phyloP scores from a whole-genome alignment of 306 rosid genomes.

The Argentina anserina region DNA sequence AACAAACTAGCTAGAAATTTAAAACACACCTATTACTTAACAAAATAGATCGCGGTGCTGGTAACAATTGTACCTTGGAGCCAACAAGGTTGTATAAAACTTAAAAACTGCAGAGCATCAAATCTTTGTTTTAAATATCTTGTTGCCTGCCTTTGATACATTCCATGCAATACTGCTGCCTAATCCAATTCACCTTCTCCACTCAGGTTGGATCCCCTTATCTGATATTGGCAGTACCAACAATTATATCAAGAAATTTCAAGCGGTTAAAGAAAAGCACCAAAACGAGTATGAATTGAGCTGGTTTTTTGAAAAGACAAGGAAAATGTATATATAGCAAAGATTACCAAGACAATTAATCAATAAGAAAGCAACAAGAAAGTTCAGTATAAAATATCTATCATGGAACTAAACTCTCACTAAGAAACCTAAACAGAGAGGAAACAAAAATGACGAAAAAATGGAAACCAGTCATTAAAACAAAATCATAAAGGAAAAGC shows the following conservation, averaged over 20 bases:
- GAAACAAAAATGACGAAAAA: background rate
- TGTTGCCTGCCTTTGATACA: background rate
- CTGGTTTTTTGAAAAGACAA: background rate
- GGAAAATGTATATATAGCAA: too few species aligned
- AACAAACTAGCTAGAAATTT: background rate
- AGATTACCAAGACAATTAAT: background rate
- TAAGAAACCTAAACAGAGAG: background rate
- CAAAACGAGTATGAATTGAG: background rate
- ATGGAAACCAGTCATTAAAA: conserved; percentile 1
- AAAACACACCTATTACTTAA: background rate
- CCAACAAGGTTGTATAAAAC: conserved; percentile 11
- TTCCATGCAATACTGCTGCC: conserved; percentile 5
- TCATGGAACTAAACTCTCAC: background rate
- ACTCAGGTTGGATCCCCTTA: conserved; percentile 36
- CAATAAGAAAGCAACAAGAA: background rate
- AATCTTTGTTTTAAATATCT: background rate
- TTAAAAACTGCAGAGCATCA: background rate
- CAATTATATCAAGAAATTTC: background rate
- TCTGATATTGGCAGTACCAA: conserved; percentile 22
- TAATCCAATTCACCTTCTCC: conserved; percentile 31
- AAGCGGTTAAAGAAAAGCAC: background rate
- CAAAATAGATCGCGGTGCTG: conserved; percentile 2
- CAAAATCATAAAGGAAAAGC: background rate
- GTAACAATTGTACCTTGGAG: background rate
- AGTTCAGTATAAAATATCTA: background rate